Conservation (phyloP, 805 yeast species). For the Candida jianshihensis region DNA sequence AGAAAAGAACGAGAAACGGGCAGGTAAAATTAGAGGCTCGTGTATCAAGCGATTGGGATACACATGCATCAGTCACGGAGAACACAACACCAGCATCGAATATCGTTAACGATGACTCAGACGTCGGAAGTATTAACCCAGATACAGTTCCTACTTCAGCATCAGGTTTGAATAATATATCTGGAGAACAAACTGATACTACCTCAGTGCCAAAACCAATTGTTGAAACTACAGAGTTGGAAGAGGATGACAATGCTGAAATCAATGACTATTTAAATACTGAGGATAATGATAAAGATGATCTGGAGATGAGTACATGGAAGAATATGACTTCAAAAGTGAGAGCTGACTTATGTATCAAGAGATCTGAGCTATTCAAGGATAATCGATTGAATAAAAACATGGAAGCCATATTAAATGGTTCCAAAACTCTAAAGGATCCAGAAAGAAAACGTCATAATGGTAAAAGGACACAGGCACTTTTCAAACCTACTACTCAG, state of each 20-base stretch:
- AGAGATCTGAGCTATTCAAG: constrained; percentile 61
- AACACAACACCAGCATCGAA: too few relatives aligned
- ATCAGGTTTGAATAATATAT: too few relatives aligned
- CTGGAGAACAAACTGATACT: not conserved
- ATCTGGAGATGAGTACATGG: constrained; percentile 79
- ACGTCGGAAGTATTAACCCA: too few relatives aligned
- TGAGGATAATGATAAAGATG: constrained; percentile 55
- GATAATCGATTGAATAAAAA: constrained; percentile 53
- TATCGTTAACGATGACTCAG: too few relatives aligned
- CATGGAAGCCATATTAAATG: constrained; percentile 63
- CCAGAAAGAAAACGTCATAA: constrained; percentile 22
- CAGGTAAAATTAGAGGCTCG: constrained; percentile 26
- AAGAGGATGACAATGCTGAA: constrained; percentile 31
- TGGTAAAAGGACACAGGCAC: not conserved
- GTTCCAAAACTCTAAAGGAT: constrained; percentile 60
- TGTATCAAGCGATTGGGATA: constrained; percentile 3
- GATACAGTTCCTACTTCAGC: not conserved
- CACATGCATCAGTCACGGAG: too few relatives aligned
- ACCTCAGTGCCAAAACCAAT: constrained; percentile 1
- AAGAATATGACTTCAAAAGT: constrained; percentile 72
- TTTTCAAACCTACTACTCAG: constrained; percentile 8
- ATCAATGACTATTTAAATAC: constrained; percentile 37
- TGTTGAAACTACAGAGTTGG: constrained; percentile 18
- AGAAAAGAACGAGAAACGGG: constrained; percentile 30
- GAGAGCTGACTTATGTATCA: constrained; percentile 66